phyloP scores from a whole-genome alignment of 768 basidiomycete species.

The Leccinum sublutescens region DNA sequence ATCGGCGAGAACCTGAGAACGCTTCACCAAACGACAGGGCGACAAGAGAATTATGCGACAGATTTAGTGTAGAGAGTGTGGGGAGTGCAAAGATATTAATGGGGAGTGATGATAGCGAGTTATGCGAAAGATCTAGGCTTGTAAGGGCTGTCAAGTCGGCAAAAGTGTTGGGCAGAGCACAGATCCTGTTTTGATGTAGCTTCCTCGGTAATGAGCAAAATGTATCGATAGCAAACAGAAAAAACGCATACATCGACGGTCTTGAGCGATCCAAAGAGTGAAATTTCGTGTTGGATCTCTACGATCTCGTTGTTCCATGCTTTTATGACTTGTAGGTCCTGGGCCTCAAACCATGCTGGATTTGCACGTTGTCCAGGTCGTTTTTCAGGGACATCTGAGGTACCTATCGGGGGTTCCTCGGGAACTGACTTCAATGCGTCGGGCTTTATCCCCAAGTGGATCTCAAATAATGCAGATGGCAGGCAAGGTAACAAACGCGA shows the following conservation, averaged over 20 bases:
- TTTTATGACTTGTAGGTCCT: slow-evolving; percentile 73
- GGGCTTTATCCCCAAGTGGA: slow-evolving; percentile 74
- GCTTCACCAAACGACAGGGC: slow-evolving; percentile 61
- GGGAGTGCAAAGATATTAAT: slow-evolving; percentile 66
- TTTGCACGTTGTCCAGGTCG: slow-evolving; percentile 41
- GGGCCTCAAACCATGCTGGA: slow-evolving; percentile 79
- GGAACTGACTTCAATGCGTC: slow-evolving; percentile 64
- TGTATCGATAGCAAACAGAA: background rate
- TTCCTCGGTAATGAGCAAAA: slow-evolving; percentile 27
- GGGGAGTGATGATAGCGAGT: slow-evolving; percentile 62
- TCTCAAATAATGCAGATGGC: slow-evolving; percentile 75
- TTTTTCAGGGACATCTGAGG: slow-evolving; percentile 35
- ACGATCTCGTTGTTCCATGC: slow-evolving; percentile 78
- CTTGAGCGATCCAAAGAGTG: slow-evolving; percentile 81
- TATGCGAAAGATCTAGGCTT: slow-evolving; percentile 72
- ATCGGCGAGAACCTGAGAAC: slow-evolving; percentile 38
- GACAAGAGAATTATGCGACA: slow-evolving; percentile 68
- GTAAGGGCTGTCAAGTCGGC: slow-evolving; percentile 67
- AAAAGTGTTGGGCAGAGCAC: slow-evolving; percentile 60
- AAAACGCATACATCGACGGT: slow-evolving; percentile 62
- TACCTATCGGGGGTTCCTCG: slow-evolving; percentile 53
- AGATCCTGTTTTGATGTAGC: slow-evolving; percentile 75
- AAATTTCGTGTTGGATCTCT: slow-evolving; percentile 80
- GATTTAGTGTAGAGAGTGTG: slow-evolving; percentile 59
- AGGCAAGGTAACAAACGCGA: slow-evolving; percentile 71